Evolutionary conservation across 2,329 filamentous ascomycete genomes (phyloP).

Genomic region (Hymenoscyphus fraxineus): DNA sequence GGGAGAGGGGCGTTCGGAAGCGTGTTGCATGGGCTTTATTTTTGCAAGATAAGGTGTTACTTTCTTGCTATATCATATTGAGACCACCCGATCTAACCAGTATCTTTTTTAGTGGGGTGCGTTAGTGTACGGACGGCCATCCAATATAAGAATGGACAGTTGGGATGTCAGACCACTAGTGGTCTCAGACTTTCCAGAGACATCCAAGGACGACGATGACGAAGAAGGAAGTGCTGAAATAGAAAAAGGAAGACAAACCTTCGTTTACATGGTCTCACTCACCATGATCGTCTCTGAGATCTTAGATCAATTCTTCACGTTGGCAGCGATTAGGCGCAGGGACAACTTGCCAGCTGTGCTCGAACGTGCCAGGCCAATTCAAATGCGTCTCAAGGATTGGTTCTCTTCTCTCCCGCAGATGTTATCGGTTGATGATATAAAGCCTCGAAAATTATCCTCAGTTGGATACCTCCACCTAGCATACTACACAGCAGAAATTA

Average conservation of each 20-base stretch:
- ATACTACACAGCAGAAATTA: background rate
- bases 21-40: background rate
- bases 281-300: background rate
- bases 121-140: background rate
- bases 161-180: background rate
- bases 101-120: background rate
- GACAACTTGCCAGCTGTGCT: background rate
- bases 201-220: background rate
- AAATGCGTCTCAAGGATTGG: background rate
- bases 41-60: background rate
- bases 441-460: background rate
- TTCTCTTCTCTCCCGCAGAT: background rate
- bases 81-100: background rate
- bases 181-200: background rate
- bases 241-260: background rate
- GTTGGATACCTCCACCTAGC: background rate
- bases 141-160: background rate
- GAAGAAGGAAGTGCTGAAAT: background rate
- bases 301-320: background rate
- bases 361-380: background rate
- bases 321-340: background rate
- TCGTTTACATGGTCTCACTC: background rate
- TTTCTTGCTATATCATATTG: background rate
- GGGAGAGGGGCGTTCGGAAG: background rate
- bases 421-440: background rate